These are phyloP conservation scores for Colletotrichum musicola DNA, from an alignment of 2,329 filamentous ascomycete species.

Conservation along the genomic window DNA sequence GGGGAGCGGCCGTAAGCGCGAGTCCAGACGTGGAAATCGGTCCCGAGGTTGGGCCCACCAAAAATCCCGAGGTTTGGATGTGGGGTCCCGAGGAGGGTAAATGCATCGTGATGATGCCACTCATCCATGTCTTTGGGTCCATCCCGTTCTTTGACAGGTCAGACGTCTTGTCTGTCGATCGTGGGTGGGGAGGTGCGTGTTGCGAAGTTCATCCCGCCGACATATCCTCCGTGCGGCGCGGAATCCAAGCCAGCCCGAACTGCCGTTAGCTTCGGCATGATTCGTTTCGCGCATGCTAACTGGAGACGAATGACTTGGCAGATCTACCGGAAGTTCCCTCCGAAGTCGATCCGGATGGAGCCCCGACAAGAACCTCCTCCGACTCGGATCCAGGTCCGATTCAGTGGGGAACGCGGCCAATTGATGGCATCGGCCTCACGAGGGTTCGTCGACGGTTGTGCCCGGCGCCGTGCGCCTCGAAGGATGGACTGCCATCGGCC, in stretches of 20 bases:
- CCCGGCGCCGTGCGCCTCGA: too few species aligned
- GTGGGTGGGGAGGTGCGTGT: neutral
- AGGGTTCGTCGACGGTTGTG: too few species aligned
- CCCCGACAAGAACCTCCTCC: too few species aligned
- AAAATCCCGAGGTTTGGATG: neutral
- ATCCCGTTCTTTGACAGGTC: neutral
- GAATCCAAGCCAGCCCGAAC: neutral
- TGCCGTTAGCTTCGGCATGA: neutral
- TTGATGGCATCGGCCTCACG: too few species aligned
- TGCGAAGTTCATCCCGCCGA: neutral
- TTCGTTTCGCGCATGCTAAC: neutral
- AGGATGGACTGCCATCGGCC: too few species aligned
- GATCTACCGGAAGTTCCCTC: too few species aligned
- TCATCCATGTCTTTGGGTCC: neutral
- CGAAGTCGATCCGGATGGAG: too few species aligned
- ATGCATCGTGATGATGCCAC: too few species aligned
- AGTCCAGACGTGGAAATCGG: constrained; percentile 11
- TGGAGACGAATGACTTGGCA: too few species aligned
- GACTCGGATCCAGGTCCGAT: too few species aligned
- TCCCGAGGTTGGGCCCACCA: constrained; percentile 14
- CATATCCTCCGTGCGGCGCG: neutral
- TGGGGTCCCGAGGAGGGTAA: neutral
- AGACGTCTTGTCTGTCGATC: neutral
- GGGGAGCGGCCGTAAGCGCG: neutral
- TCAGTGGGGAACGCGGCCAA: too few species aligned